Percentiles rank a stretch among this genome's conserved stretches.
Evolutionary conservation across 1,284 basidiomycete genomes (phyloP).

Genomic region (Trametes sp.): DNA sequence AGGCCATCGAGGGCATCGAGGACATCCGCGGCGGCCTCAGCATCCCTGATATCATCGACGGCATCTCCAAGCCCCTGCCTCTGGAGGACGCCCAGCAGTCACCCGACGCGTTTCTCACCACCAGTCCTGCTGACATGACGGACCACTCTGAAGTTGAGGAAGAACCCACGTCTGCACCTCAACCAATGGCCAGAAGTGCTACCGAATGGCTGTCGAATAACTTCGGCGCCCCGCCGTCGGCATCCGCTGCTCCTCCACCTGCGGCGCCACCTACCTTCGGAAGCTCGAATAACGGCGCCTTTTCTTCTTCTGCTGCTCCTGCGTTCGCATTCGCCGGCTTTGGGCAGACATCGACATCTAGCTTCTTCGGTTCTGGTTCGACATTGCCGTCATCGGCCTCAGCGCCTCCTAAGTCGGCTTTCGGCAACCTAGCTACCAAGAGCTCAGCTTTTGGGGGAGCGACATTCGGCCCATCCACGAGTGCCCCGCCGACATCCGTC

Average conservation of each 20-base stretch:
- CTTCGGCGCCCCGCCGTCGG: constrained; percentile 36
- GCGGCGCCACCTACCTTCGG: not conserved
- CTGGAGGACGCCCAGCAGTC: constrained; percentile 5
- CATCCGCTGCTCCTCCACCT: not conserved
- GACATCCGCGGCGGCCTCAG: constrained; percentile 67
- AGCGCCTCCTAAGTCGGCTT: constrained; percentile 31
- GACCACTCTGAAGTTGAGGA: constrained; percentile 28
- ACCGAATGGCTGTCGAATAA: constrained; percentile 51
- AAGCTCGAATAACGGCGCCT: not conserved
- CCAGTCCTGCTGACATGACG: constrained; percentile 13
- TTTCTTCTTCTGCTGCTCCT: not conserved
- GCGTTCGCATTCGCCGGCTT: constrained; percentile 12
- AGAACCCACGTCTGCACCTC: constrained; percentile 17
- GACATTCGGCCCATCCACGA: constrained; percentile 25
- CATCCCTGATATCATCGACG: constrained; percentile 83
- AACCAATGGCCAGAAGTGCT: constrained; percentile 38
- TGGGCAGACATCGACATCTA: constrained; percentile 11
- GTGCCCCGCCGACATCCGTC: constrained; percentile 17
- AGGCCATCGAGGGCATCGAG: constrained; percentile 80
- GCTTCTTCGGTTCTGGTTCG: constrained; percentile 22
- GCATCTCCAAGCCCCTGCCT: constrained; percentile 54
- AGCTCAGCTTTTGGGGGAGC: constrained; percentile 24
- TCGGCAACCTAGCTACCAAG: constrained; percentile 32
- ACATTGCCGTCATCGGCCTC: constrained; percentile 8
- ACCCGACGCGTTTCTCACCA: not conserved